A percentile compares a stretch with the other conserved stretches of the same genome.
These are phyloP conservation scores for Kwoniella europaea DNA, from an alignment of 768 basidiomycete genomes.

Conservation along the genomic window DNA sequence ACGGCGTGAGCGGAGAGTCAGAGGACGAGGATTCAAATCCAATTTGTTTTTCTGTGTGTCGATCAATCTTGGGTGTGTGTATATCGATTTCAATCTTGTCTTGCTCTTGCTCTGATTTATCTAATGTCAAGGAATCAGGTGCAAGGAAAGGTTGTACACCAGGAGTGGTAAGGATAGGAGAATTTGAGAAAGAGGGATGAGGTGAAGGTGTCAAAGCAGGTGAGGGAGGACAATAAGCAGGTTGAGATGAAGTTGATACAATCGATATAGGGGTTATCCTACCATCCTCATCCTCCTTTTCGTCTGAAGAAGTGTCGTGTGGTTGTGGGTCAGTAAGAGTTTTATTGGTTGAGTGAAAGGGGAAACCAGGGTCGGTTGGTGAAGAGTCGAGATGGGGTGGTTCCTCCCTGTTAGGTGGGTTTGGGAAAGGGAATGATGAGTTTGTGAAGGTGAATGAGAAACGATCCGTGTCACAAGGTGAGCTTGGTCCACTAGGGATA, in stretches of 20 bases:
- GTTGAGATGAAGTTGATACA: slow-evolving; percentile 11
- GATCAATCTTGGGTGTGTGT: background rate
- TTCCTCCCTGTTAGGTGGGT: slow-evolving; percentile 16
- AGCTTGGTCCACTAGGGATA: slow-evolving; percentile 26
- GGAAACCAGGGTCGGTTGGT: slow-evolving; percentile 26
- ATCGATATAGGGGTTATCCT: slow-evolving; percentile 19
- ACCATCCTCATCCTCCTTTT: background rate
- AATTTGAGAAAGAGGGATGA: slow-evolving; percentile 14
- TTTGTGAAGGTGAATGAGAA: slow-evolving; percentile 19
- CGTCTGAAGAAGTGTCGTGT: background rate
- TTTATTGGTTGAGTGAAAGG: slow-evolving; percentile 13
- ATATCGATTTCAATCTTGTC: background rate
- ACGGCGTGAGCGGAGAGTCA: slow-evolving; percentile 15
- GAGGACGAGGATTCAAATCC: background rate
- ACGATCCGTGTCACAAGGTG: slow-evolving; percentile 26
- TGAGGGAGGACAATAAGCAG: slow-evolving; percentile 26
- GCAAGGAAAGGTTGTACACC: slow-evolving; percentile 2
- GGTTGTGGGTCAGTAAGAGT: slow-evolving; percentile 5
- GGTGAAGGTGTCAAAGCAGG: slow-evolving; percentile 28
- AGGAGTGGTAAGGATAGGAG: slow-evolving; percentile 24
- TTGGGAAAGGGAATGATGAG: slow-evolving; percentile 20
- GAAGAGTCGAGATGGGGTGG: slow-evolving; percentile 18
- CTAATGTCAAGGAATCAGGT: background rate
- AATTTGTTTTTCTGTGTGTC: slow-evolving; percentile 3
- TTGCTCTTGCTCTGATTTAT: background rate